Evolutionary conservation across 192 early-diverging fungal species (phyloP).

Genomic region (Podochytrium sp.): DNA sequence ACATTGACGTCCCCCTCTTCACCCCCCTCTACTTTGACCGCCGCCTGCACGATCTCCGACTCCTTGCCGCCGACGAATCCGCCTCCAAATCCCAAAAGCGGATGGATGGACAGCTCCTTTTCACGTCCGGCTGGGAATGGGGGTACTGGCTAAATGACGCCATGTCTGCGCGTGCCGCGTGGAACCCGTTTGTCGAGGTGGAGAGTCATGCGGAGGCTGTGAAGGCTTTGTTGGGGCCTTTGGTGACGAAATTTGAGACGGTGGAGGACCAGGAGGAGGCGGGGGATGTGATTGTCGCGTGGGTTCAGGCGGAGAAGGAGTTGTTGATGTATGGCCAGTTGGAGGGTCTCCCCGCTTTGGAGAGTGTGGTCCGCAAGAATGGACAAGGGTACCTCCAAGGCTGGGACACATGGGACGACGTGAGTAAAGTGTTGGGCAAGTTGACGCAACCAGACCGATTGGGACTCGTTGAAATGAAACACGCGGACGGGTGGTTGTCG

Average conservation of each 20-base stretch:
- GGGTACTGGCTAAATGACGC: conserved; percentile 35
- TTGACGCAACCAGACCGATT: conserved; percentile 31
- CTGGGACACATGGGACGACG: conserved; percentile 38
- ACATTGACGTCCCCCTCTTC: conserved; percentile 38
- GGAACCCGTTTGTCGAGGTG: conserved; percentile 17
- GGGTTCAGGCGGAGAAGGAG: conserved; percentile 10
- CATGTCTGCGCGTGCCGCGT: conserved; percentile 21
- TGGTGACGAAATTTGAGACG: neutral
- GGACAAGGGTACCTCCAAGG: conserved; percentile 33
- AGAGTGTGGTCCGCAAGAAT: conserved; percentile 17
- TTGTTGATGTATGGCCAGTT: conserved; percentile 21
- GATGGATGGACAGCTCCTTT: conserved; percentile 39
- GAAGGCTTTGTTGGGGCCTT: neutral
- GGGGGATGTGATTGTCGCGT: neutral
- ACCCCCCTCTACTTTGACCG: conserved; percentile 33
- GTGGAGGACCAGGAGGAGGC: neutral
- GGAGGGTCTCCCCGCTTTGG: neutral
- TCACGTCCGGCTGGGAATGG: conserved; percentile 35
- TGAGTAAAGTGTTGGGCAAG: conserved; percentile 23
- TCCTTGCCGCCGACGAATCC: conserved; percentile 28
- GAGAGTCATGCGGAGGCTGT: conserved; percentile 7
- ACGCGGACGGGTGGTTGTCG: conserved; percentile 11
- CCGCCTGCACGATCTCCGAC: conserved; percentile 31
- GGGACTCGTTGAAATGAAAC: conserved; percentile 30
- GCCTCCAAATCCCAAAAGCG: conserved; percentile 1